These are phyloP conservation scores for Graphiopsis chlorocephala DNA, from an alignment of 2,329 filamentous ascomycete genomes.

Conservation along the genomic window DNA sequence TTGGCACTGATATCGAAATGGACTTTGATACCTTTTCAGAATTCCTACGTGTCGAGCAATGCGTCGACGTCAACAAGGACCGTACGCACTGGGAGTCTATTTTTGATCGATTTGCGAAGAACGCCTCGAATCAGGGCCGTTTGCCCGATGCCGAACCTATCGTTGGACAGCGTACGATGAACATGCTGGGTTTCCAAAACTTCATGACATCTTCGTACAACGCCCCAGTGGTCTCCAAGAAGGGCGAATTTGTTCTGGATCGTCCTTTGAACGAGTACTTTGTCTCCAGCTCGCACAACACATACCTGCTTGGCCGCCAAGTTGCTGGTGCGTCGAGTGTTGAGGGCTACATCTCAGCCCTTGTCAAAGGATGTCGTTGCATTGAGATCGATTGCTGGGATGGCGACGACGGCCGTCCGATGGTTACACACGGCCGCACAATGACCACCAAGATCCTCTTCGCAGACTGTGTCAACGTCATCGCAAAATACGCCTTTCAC, in stretches of 20 bases:
- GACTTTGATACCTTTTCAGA: constrained; percentile 69
- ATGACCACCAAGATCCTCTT: constrained; percentile 88
- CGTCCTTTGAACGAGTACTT: constrained; percentile 94
- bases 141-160: constrained; percentile 43
- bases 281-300: constrained; percentile 98
- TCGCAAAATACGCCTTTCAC: constrained; percentile 91
- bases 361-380: constrained; percentile 87
- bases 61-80: constrained; percentile 70
- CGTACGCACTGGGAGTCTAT: constrained; percentile 65
- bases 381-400: constrained; percentile 99
- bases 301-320: constrained; percentile 88
- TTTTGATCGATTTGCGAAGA: constrained; percentile 50
- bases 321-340: constrained; percentile 87
- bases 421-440: constrained; percentile 87
- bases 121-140: constrained; percentile 37
- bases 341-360: constrained; percentile 87
- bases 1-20: constrained; percentile 56
- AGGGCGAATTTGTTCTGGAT: constrained; percentile 55
- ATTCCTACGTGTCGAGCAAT: constrained; percentile 73
- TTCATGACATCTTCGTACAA: constrained; percentile 65
- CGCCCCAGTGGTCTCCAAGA: constrained; percentile 25
- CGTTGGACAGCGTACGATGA: constrained; percentile 61
- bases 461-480: constrained; percentile 84
- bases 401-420: constrained; percentile 78
- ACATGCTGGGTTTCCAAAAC: constrained; percentile 71